These are phyloP conservation scores for Goffeauzyma gilvescens DNA, from an alignment of 768 basidiomycete genomes.

Conservation along the genomic window DNA sequence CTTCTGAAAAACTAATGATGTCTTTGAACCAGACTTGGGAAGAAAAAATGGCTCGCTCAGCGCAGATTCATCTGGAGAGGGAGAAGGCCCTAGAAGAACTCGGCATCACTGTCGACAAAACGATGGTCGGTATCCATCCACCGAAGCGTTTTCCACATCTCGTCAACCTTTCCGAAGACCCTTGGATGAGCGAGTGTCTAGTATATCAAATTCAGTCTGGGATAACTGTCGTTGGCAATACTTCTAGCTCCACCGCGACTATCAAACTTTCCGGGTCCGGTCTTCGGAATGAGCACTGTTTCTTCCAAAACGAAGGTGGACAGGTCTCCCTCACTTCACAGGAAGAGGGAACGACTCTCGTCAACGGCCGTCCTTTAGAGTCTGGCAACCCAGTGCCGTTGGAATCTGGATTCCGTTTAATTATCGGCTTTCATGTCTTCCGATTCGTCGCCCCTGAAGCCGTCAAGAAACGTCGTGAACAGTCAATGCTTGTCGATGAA, in stretches of 20 bases:
- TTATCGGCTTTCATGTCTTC: conserved; percentile 93
- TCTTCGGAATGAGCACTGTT: conserved; percentile 80
- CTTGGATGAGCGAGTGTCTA: conserved; percentile 23
- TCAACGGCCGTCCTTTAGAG: conserved; percentile 77
- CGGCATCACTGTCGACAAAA: conserved; percentile 94
- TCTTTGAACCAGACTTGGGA: conserved; percentile 91
- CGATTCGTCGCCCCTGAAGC: conserved; percentile 40
- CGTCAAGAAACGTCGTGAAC: conserved; percentile 14
- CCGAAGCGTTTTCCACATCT: conserved; percentile 52
- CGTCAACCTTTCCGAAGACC: conserved; percentile 38
- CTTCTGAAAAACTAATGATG: conserved; percentile 73
- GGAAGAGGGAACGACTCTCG: conserved; percentile 55
- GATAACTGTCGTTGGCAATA: conserved; percentile 59
- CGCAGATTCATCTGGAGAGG: conserved; percentile 86
- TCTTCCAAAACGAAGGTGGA: conserved; percentile 69
- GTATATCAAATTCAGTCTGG: conserved; percentile 69
- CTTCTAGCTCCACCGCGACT: conserved; percentile 60
- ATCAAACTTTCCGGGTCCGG: conserved; percentile 84
- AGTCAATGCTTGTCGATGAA: too few relatives aligned
- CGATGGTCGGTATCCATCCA: conserved; percentile 80
- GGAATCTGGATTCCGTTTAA: conserved; percentile 85
- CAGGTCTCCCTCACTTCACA: conserved; percentile 63
- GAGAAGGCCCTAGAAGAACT: conserved; percentile 95
- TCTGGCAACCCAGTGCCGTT: conserved; percentile 65
- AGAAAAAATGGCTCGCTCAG: conserved; percentile 57